Conservation (phyloP, 306 rosid genomes). For the Abrus pulchellus region DNA sequence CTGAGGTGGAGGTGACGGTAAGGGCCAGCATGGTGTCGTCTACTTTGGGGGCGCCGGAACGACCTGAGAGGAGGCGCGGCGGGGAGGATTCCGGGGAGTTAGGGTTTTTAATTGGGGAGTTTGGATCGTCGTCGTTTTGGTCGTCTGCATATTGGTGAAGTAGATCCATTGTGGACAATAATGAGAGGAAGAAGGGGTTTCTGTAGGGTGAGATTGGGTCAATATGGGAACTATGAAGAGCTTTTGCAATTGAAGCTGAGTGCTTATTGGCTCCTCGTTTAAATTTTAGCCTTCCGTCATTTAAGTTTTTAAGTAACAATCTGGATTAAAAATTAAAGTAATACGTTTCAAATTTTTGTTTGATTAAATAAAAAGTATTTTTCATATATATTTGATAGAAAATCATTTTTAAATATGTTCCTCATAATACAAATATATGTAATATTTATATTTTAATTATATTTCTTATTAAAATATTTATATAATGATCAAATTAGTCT, state of each 20-base stretch:
- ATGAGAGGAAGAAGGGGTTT: not conserved
- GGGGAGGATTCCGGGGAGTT: conserved; percentile 72
- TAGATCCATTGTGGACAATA: conserved; percentile 66
- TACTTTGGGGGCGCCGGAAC: conserved; percentile 83
- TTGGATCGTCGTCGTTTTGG: conserved; percentile 55
- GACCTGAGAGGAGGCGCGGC: conserved; percentile 74
- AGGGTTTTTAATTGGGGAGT: conserved; percentile 56
- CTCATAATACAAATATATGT: too few relatives aligned
- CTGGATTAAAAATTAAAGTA: too few relatives aligned
- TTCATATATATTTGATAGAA: too few relatives aligned
- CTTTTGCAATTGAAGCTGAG: not conserved
- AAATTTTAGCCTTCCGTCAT: not conserved
- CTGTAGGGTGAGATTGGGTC: not conserved
- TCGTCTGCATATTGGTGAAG: conserved; percentile 64
- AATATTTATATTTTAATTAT: too few relatives aligned
- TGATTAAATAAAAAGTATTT: too few relatives aligned
- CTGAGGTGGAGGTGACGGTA: conserved; percentile 59
- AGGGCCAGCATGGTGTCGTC: conserved; percentile 95
- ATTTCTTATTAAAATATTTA: too few relatives aligned
- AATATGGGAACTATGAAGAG: not conserved
- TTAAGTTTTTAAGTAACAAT: too few relatives aligned
- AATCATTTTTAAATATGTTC: too few relatives aligned
- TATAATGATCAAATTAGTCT: too few relatives aligned
- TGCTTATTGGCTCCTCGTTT: too few relatives aligned
- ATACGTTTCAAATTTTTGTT: too few relatives aligned